These are phyloP conservation scores for Cyclostephanos tholiformis DNA, from an alignment of 108 stramenopile species.

Conservation along the genomic window DNA sequence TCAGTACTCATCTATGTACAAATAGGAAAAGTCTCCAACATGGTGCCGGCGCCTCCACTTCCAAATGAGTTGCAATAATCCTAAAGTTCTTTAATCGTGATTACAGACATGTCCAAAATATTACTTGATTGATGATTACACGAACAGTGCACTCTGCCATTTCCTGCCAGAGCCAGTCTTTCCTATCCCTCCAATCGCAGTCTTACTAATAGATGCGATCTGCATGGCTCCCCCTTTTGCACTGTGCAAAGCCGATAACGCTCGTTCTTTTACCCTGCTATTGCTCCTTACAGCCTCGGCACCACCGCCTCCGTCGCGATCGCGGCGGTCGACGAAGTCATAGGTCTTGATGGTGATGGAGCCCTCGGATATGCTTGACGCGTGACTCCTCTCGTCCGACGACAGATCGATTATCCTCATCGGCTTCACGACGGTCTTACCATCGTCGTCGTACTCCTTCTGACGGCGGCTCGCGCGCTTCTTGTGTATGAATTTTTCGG, in stretches of 20 bases:
- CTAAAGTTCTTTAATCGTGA: too few relatives aligned
- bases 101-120: too few relatives aligned
- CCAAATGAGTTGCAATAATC: too few relatives aligned
- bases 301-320: slow-evolving; percentile 17
- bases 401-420: slow-evolving; percentile 18
- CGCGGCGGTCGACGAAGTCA: background rate
- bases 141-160: slow-evolving; percentile 50
- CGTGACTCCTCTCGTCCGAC: slow-evolving; percentile 36
- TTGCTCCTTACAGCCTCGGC: background rate
- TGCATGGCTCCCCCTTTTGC: slow-evolving; percentile 29
- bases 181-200: slow-evolving; percentile 36
- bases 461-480: slow-evolving; percentile 11
- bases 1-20: too few relatives aligned
- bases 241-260: slow-evolving; percentile 23
- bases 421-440: slow-evolving; percentile 6
- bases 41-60: background rate
- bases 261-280: slow-evolving; percentile 13
- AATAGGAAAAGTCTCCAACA: background rate
- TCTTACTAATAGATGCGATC: slow-evolving; percentile 21
- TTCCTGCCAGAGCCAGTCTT: slow-evolving; percentile 39
- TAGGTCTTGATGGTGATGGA: slow-evolving; percentile 10
- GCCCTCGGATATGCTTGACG: slow-evolving; percentile 40
- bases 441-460: slow-evolving; percentile 3
- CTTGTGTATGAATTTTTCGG: slow-evolving; percentile 7
- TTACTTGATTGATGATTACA: slow-evolving; percentile 14